Evolutionary conservation across 805 yeast species (phyloP), one percentile per base, ranked within the genome.

Genomic region (Clavispora vitiphila): DNA sequence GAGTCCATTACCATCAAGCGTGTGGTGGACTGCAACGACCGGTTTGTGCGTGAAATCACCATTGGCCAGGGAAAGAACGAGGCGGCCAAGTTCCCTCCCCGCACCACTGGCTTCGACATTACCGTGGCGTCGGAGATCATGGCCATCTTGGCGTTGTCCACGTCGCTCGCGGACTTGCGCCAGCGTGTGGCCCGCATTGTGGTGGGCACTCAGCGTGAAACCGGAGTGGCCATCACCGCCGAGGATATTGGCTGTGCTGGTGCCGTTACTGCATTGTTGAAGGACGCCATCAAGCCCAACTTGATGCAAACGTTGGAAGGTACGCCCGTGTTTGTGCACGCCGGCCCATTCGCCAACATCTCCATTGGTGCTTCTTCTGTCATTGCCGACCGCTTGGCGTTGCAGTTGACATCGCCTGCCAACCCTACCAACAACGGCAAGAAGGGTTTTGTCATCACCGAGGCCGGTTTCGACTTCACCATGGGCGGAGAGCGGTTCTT

Each of bases 401-500:
- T 91, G 60, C 89, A 91, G 68, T 78, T 91, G 54, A 89, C 95
- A 14, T 63, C 76, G 18, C 67, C 74, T 15, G 58, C 69, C 47
- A 73, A 57, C 65, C 64, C 76, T 48, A 60, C 60, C 42, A 69
- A 69, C 54, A 62, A 55, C 46, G 75, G 80, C 40, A 46, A 53
- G 42, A 71, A 72, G 47, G 98, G 98, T 51, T 91, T 78, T 60
- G 98, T 89, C 41, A 87, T 91, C 47, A 91, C 99, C 38, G 99
- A 91, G 66, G 97, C 98, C 30, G 99, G 99, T 40, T 91, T 91
- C 69, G 98, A 91, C 67, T 91, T 93, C 74, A 91, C 97, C 37
- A 91, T 91, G 98, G 99, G 99, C 51, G 98, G 98, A 54, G 99
- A 91, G 72, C 78, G 98, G 58, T 91, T 91, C 70, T 78, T 91